Evolutionary conservation across 768 basidiomycete species (phyloP).

Genomic region (Gautieria morchelliformis): DNA sequence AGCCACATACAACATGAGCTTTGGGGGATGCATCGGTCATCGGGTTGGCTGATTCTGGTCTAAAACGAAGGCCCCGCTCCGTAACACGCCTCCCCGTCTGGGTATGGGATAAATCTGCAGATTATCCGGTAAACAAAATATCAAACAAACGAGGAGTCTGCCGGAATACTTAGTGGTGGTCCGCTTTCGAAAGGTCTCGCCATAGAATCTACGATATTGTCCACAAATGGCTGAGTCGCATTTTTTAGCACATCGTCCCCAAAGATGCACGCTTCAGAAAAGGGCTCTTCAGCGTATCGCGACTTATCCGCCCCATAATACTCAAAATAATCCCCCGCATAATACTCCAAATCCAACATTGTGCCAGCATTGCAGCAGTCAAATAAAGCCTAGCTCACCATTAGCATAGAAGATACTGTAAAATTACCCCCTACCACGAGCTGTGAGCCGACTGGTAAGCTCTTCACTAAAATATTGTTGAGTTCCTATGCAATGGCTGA

Average conservation of each 20-base stretch:
- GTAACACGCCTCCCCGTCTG: background rate
- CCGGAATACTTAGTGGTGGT: background rate
- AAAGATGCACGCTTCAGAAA: background rate
- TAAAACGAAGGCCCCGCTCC: background rate
- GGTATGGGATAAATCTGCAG: background rate
- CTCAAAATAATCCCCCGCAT: too few relatives aligned
- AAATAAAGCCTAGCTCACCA: conserved; percentile 3
- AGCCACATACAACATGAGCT: background rate
- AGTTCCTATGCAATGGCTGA: too few relatives aligned
- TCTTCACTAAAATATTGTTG: too few relatives aligned
- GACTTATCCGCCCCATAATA: too few relatives aligned
- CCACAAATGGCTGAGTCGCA: background rate
- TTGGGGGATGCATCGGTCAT: background rate
- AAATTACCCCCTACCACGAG: too few relatives aligned
- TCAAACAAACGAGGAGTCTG: too few relatives aligned
- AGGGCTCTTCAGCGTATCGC: background rate
- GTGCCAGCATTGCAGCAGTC: conserved; percentile 9
- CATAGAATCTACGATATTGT: background rate
- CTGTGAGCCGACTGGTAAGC: too few relatives aligned
- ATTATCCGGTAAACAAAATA: background rate
- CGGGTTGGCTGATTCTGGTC: background rate
- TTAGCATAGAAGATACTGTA: too few relatives aligned
- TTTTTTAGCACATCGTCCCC: background rate
- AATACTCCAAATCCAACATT: conserved; percentile 2
- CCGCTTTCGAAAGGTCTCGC: background rate